Base-by-base conservation (phyloP, 208 protist species). In the Herpetomonas muscarum region DNA sequence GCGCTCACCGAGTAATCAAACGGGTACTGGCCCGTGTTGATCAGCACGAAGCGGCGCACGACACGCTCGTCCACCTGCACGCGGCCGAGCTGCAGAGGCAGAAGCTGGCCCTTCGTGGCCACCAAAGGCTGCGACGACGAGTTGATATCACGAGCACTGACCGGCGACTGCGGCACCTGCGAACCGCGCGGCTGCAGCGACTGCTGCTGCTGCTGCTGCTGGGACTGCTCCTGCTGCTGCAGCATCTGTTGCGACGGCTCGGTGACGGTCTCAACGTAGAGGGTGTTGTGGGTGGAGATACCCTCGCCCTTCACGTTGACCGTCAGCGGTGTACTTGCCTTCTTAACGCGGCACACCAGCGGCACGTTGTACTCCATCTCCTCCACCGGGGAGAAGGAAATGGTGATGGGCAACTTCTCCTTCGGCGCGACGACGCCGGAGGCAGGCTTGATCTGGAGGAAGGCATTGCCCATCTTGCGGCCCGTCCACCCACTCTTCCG, bases 301-400 rank as follows among this genome's bases (percentile, higher is more conserved):
- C 96, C 97, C 46, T 98, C 89, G 41, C 97, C 97, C 75, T 99
- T 98, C 26, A 98, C 83, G 81, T 98, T 98, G 62, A 98, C 84
- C 13, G 80, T 92, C 30, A 99, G 73, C 26, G 83, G 80, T 50
- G 84, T 80, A 47, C 86, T 92, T 47, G 93, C 87, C 52, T 94
- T 93, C 74, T 96, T 96, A 9, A 99, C 81, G 15, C 59, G 51
- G 67, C 92, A 98, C 28, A 79, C 55, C 24, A 98, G 66, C 54
- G 93, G 92, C 29, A 92, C 80, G 68, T 99, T 98, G 71, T 96
- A 97, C 57, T 69, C 64, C 56, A 89, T 83, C 74, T 98, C 97
- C 13, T 87, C 76, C 50, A 82, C 70, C 15, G 97, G 95, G 28
- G 58, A 51, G 70, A 98, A 98, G 24, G 36, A 53, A 13, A 99